These are phyloP conservation scores for Catunica adiposa DNA, from an alignment of 2,329 filamentous ascomycete species.

Conservation along the genomic window DNA sequence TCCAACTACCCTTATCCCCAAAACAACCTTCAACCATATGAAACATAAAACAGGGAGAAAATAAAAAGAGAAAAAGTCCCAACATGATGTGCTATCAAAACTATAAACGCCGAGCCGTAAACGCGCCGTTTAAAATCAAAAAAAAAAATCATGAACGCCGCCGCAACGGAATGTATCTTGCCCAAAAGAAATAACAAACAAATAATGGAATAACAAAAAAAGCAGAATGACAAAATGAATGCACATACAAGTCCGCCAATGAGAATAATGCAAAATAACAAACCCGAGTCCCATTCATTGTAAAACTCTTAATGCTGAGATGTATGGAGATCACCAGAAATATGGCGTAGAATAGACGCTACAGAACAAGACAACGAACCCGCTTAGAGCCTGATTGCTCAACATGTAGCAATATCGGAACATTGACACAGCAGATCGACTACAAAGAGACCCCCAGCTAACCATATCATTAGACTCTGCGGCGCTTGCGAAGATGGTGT, in stretches of 20 bases:
- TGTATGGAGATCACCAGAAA: too few relatives aligned
- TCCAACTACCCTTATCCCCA: too few relatives aligned
- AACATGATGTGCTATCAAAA: constrained; percentile 19
- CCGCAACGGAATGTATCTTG: not conserved
- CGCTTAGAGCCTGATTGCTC: not conserved
- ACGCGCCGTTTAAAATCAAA: constrained; percentile 3
- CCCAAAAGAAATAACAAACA: constrained; percentile 6
- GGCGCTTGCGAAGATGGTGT: not conserved
- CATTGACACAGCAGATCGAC: not conserved
- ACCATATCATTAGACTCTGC: not conserved
- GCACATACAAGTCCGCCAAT: not conserved
- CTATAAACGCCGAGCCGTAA: constrained; percentile 6
- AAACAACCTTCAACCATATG: not conserved
- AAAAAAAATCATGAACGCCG: constrained; percentile 3
- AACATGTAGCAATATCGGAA: not conserved
- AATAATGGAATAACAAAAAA: not conserved
- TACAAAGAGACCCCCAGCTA: not conserved
- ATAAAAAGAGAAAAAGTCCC: constrained; percentile 5
- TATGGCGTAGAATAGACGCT: not conserved
- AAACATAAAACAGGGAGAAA: constrained; percentile 1
- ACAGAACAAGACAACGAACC: not conserved
- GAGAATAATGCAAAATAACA: not conserved
- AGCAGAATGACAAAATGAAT: not conserved
- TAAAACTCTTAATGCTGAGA: too few relatives aligned
- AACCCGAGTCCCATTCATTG: not conserved